These are phyloP conservation scores for Malassezia pachydermatis DNA, from an alignment of 1,284 basidiomycete genomes.

Conservation along the genomic window DNA sequence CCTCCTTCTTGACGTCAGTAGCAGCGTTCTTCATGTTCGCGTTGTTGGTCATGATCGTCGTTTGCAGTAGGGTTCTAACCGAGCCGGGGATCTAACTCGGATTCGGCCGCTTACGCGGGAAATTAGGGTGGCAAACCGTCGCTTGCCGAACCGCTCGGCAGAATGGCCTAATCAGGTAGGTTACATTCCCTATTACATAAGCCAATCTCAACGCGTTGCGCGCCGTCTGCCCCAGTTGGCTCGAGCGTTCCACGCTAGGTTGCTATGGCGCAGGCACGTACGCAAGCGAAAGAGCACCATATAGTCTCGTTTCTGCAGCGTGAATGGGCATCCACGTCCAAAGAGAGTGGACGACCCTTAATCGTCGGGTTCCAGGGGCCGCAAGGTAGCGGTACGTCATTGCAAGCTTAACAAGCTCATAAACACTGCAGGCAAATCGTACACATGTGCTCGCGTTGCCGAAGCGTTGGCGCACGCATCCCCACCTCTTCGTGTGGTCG, in stretches of 20 bases:
- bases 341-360: slow-evolving; percentile 26
- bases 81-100: too few relatives aligned
- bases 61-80: not conserved
- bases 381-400: slow-evolving; percentile 52
- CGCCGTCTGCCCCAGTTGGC: too few relatives aligned
- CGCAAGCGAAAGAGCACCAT: slow-evolving; percentile 1
- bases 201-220: too few relatives aligned
- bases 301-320: slow-evolving; percentile 2
- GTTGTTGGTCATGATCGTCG: slow-evolving; percentile 4
- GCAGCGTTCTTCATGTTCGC: slow-evolving; percentile 8
- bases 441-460: slow-evolving; percentile 34
- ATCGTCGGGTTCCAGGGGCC: slow-evolving; percentile 71
- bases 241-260: not conserved
- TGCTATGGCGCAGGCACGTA: not conserved
- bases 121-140: too few relatives aligned
- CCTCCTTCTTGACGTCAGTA: slow-evolving; percentile 20
- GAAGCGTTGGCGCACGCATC: slow-evolving; percentile 53
- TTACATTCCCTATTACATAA: too few relatives aligned
- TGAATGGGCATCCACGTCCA: not conserved
- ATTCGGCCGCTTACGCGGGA: not conserved
- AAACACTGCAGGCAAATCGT: slow-evolving; percentile 21
- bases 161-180: too few relatives aligned
- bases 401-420: not conserved
- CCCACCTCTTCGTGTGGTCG: slow-evolving; percentile 56
- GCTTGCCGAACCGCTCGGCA: too few relatives aligned